These are phyloP conservation scores for Picea sitchensis DNA, from an alignment of 75 land plant species.

Conservation along the genomic window DNA sequence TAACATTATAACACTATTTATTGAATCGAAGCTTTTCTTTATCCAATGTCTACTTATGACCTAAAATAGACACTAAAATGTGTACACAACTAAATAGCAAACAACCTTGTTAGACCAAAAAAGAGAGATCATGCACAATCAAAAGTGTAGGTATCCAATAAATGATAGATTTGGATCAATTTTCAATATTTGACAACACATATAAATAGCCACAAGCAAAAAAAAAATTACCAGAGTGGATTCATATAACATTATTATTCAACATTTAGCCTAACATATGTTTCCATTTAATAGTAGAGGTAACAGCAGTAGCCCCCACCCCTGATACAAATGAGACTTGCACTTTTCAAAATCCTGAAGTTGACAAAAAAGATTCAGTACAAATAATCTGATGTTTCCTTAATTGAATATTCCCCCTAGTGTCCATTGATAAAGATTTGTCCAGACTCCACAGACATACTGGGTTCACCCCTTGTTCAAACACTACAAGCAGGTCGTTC, in stretches of 20 bases:
- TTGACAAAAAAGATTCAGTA: background rate
- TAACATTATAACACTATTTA: background rate
- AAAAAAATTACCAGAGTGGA: too few relatives aligned
- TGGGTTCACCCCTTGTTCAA: background rate
- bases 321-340: background rate
- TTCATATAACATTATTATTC: background rate
- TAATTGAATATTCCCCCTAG: background rate
- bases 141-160: background rate
- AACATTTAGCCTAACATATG: background rate
- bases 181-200: background rate
- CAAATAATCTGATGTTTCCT: background rate
- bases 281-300: background rate
- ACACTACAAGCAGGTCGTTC: background rate
- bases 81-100: background rate
- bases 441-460: too few relatives aligned
- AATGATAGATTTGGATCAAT: background rate
- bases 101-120: background rate
- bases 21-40: background rate
- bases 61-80: background rate
- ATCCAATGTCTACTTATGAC: conserved; percentile 1
- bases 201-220: too few relatives aligned
- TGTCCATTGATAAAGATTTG: background rate
- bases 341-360: background rate
- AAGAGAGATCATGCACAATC: background rate
- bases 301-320: background rate